phyloP scores from a whole-genome alignment of 495 filamentous ascomycete genomes.

The Podospora comata region DNA sequence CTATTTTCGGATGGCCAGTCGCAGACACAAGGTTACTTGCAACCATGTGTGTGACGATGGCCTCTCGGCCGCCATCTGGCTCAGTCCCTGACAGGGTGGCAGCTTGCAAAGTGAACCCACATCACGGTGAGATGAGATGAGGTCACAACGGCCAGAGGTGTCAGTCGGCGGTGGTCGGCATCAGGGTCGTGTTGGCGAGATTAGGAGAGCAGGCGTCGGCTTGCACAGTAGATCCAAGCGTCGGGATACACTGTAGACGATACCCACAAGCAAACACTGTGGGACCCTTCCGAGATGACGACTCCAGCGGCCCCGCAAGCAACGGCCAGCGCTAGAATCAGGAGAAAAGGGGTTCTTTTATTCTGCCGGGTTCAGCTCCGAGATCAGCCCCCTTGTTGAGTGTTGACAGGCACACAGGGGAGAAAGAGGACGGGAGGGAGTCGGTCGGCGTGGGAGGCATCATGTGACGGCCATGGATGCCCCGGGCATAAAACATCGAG shows the following conservation, averaged over 20 bases:
- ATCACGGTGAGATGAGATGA: background rate
- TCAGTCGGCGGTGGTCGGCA: background rate
- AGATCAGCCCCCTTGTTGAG: background rate
- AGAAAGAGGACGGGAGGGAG: background rate
- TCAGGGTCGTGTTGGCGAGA: background rate
- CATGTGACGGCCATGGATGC: background rate
- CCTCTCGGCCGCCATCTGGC: background rate
- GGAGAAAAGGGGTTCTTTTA: background rate
- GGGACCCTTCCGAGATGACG: slow-evolving; percentile 9
- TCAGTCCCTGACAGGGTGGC: background rate
- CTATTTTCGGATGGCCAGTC: background rate
- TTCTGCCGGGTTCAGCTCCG: background rate
- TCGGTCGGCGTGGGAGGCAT: background rate
- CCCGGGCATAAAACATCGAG: background rate
- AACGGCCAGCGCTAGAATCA: slow-evolving; percentile 9
- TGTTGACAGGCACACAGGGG: too few relatives aligned
- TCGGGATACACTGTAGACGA: slow-evolving; percentile 7
- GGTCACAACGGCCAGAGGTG: background rate
- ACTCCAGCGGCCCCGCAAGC: slow-evolving; percentile 11
- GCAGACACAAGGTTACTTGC: background rate
- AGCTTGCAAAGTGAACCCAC: slow-evolving; percentile 4
- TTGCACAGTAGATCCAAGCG: slow-evolving; percentile 7
- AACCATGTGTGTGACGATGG: slow-evolving; percentile 3
- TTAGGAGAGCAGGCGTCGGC: background rate
- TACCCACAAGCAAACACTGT: slow-evolving; percentile 3